phyloP scores from a whole-genome alignment of 2,329 filamentous ascomycete species.

The Nectriaceae sp. region DNA sequence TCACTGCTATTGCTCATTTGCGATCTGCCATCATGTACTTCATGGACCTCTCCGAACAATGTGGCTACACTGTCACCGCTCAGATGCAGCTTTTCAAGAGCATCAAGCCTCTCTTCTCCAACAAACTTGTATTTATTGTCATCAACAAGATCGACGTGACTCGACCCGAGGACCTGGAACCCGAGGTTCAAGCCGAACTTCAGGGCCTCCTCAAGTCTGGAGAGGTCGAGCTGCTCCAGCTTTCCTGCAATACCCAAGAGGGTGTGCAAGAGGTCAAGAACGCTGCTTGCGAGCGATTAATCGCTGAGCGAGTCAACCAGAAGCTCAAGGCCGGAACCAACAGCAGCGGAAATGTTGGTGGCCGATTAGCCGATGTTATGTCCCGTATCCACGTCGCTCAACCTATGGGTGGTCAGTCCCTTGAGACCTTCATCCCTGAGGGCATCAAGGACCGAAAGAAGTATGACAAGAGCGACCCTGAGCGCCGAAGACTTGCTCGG shows the following conservation, averaged over 20 bases:
- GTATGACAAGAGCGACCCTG: slow-evolving; percentile 88
- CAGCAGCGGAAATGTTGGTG: slow-evolving; percentile 72
- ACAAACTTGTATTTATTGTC: slow-evolving; percentile 95
- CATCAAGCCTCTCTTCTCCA: slow-evolving; percentile 94
- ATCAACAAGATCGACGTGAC: slow-evolving; percentile 98
- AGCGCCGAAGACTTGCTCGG: slow-evolving; percentile 76
- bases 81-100: slow-evolving; percentile 95
- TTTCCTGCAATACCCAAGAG: slow-evolving; percentile 93
- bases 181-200: slow-evolving; percentile 75
- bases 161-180: slow-evolving; percentile 82
- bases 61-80: slow-evolving; percentile 87
- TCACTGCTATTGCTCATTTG: slow-evolving; percentile 96
- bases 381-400: slow-evolving; percentile 96
- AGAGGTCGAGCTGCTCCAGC: slow-evolving; percentile 89
- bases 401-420: slow-evolving; percentile 77
- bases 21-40: slow-evolving; percentile 96
- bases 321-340: slow-evolving; percentile 92
- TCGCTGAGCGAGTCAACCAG: slow-evolving; percentile 90
- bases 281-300: slow-evolving; percentile 86
- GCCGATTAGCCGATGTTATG: slow-evolving; percentile 86
- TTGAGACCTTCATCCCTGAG: slow-evolving; percentile 87
- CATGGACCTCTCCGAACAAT: slow-evolving; percentile 97
- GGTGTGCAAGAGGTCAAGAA: slow-evolving; percentile 96
- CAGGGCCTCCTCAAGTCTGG: slow-evolving; percentile 80
- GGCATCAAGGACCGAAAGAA: slow-evolving; percentile 79